Evolutionary conservation across 2,329 filamentous ascomycete genomes (phyloP), one percentile per base, ranked within the genome.

Genomic region (Dactylellina leptospora): DNA sequence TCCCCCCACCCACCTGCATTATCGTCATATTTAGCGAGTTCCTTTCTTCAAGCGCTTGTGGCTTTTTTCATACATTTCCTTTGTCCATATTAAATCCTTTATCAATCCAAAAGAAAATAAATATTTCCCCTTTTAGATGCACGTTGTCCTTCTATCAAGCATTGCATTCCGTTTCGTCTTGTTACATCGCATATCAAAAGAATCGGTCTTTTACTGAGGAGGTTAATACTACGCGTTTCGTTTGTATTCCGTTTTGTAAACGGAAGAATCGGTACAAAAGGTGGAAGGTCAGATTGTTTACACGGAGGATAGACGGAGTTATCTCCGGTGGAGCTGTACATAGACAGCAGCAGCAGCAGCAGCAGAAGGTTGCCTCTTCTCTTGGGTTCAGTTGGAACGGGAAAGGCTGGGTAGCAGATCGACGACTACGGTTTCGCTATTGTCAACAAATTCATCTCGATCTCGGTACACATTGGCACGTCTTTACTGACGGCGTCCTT

Each of bases 341-440:
- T 72, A 72, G 53, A 23, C 68, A 72, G 68, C 68, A 72, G 68
- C 47, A 38, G 60, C 53, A 11, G 13, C 68, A 72, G 68, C 68
- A 72, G 68, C 47, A 38, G 60, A 59, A 11, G 13, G 18, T 36
- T 60, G 64, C 68, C 50, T 56, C 66, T 71, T 71, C 66, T 72
- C 66, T 72, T 60, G 53, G 53, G 68, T 64, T 72, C 68, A 72
- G 68, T 72, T 72, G 68, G 68, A 72, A 72, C 68, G 68, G 68
- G 54, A 71, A 59, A 72, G 68, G 68, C 54, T 72, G 54, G 59
- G 60, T 60, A 58, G 68, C 68, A 47, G 68, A 72, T 64, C 59
- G 68, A 60, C 55, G 42, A 70, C 38, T 55, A 16, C 53, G 68
- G 68, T 58, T 64, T 72, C 45, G 68, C 59, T 64, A 47, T 64